A percentile compares a stretch with the other conserved stretches of the same genome.
These are phyloP conservation scores for Sporothrix brunneoviolacea DNA, from an alignment of 2,329 filamentous ascomycete species.

Conservation along the genomic window DNA sequence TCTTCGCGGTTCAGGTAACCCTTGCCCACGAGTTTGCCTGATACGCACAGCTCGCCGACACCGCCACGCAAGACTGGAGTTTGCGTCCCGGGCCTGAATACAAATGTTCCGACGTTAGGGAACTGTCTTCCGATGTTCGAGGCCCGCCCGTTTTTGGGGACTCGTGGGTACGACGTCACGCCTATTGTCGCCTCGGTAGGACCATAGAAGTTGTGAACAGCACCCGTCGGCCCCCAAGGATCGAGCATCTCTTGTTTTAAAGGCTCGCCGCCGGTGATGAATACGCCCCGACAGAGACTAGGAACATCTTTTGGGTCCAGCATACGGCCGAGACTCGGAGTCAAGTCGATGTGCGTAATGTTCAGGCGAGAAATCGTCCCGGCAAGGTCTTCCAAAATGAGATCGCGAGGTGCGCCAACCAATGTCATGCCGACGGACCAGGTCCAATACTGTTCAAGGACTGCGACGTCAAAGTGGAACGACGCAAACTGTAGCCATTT, in stretches of 20 bases:
- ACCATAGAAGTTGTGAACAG: conserved; percentile 89
- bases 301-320: conserved; percentile 76
- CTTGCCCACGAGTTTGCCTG: conserved; percentile 78
- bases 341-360: conserved; percentile 89
- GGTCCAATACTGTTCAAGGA: conserved; percentile 91
- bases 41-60: conserved; percentile 83
- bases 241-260: conserved; percentile 85
- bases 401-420: conserved; percentile 71
- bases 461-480: conserved; percentile 89
- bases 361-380: conserved; percentile 61
- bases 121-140: conserved; percentile 87
- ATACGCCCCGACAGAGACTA: conserved; percentile 71
- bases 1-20: conserved; percentile 77
- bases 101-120: conserved; percentile 77
- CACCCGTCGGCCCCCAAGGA: conserved; percentile 68
- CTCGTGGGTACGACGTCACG: conserved; percentile 80
- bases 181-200: conserved; percentile 92
- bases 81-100: conserved; percentile 64
- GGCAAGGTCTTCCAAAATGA: conserved; percentile 78
- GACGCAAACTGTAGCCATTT: conserved; percentile 91
- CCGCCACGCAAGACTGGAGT: conserved; percentile 68
- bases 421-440: conserved; percentile 87
- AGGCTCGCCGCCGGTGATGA: conserved; percentile 87
- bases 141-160: conserved; percentile 69
- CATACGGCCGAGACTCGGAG: conserved; percentile 75